Evolutionary conservation across 352 stramenopile genomes (phyloP), one percentile per base, ranked within the genome.

Genomic region (Lagenidium giganteum): DNA sequence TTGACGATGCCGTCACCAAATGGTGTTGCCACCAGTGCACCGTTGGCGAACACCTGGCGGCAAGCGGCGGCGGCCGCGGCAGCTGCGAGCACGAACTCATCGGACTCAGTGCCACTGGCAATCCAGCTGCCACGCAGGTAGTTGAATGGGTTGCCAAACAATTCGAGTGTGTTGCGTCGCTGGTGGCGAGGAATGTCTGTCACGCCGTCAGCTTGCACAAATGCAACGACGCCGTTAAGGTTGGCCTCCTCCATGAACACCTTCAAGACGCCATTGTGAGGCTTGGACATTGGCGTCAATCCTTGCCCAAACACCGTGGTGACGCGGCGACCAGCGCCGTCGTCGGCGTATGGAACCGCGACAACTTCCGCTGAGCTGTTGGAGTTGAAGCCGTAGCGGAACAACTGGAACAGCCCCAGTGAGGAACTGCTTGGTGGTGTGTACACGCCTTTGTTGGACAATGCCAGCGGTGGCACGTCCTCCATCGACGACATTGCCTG

Each of bases 401-500:
- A 76, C 12, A 91, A 45, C 30, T 91, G 79, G 47, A 91, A 83
- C 31, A 91, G n/a, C n/a, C n/a, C n/a, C n/a, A n/a, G n/a, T n/a
- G n/a, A n/a, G 29, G 2, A 40, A 11, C 11, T 52, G 38, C 29
- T 67, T 67, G 1, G 48, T 51, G 5, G 43, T 41, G n/a, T n/a
- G n/a, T n/a, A n/a, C n/a, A n/a, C n/a, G n/a, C n/a, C n/a, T n/a
- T n/a, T n/a, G 4, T 41, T 49, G 13, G 54, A 46, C 3, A 76
- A 47, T 30, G 68, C 47, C 11, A 80, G 44, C 0, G 48, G 7
- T 21, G 64, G 61, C 16, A 73, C 67, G 27, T 72, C 60, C 21
- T 83, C 52, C 20, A 67, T 41, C 1, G 44, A 41, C 9, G 42
- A 26, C 38, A 47, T 42, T 13, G 73, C 44, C 18, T 47, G 42